Base-by-base conservation (phyloP, 2,329 filamentous ascomycete genomes). In the Kalmusia sp. region DNA sequence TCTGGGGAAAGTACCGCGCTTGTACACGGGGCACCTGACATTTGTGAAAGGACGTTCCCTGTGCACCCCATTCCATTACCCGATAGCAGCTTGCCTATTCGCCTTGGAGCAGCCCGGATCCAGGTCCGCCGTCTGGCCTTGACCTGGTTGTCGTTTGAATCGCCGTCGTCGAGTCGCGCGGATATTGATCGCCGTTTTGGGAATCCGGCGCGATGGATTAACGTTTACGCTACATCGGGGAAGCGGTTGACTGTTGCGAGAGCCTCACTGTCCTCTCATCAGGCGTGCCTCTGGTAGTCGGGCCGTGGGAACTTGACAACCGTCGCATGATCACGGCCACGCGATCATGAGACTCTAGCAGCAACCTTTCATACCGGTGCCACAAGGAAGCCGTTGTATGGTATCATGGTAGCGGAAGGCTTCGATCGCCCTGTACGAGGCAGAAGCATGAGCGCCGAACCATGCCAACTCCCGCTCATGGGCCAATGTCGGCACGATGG, bases 1-100 rank as follows among this genome's bases (percentile, higher is more conserved):
- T 37, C 43, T 22, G 44, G 44, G 44, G 44, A 47, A 47, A 15
- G 31, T 30, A 28, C 22, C 30, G 30, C 43, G 43, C 31, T 17
- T 35, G 22, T 8, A 24, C 41, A 27, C 22, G n/a, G 8, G 15
- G 17, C 40, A 43, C 40, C 40, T 43, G 40, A 31, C 27, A 6
- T 12, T 4, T n/a, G 22, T 19, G 33, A 28, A 37, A 28, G 31
- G 33, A n/a, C 7, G 14, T 28, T 12, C 44, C 31, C 24, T 28
- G 43, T 47, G 33, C 33, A 38, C 14, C 24, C 8, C 15, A 15
- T 11, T 9, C 12, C 25, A n/a, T 19, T 6, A 22, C 3, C n/a
- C 11, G 28, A 19, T 17, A 35, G 11, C 17, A 35, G 25, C 22
- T 28, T 38, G 44, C 30, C 27, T 7, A 28, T 37, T 37, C 22